These are phyloP conservation scores for Pseudocercospora eumusae DNA, from an alignment of 2,329 filamentous ascomycete genomes.

Conservation along the genomic window DNA sequence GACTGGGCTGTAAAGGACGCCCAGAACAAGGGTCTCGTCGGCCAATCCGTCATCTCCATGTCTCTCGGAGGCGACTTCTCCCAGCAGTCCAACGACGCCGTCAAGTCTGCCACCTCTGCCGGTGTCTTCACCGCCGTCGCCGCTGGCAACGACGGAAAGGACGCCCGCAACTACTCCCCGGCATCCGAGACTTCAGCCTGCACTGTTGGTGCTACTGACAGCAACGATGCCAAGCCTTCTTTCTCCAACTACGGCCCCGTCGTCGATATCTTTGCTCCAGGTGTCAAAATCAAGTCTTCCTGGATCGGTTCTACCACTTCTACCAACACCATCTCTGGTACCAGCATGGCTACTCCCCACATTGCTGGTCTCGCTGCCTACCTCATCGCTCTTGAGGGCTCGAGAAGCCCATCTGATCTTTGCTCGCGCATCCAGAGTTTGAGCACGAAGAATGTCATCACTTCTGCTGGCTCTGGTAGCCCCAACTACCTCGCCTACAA, in stretches of 20 bases:
- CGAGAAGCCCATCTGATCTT: slow-evolving; percentile 22
- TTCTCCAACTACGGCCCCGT: slow-evolving; percentile 46
- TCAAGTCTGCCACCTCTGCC: slow-evolving; percentile 39
- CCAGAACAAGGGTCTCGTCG: slow-evolving; percentile 75
- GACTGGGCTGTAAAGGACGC: slow-evolving; percentile 54
- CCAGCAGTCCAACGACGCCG: slow-evolving; percentile 42
- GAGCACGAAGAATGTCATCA: slow-evolving; percentile 22
- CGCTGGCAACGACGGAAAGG: slow-evolving; percentile 40
- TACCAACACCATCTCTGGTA: slow-evolving; percentile 53
- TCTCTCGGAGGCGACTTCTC: slow-evolving; percentile 45
- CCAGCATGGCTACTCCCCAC: slow-evolving; percentile 45
- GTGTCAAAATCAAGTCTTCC: slow-evolving; percentile 53
- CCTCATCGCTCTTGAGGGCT: slow-evolving; percentile 28
- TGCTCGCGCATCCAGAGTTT: slow-evolving; percentile 22
- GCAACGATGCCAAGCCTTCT: slow-evolving; percentile 37
- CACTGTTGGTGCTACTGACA: slow-evolving; percentile 42
- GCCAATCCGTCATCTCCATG: slow-evolving; percentile 39
- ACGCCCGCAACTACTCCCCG: slow-evolving; percentile 38
- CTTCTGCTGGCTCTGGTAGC: slow-evolving; percentile 17
- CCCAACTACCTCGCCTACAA: slow-evolving; percentile 23
- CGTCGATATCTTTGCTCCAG: slow-evolving; percentile 51
- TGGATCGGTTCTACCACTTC: slow-evolving; percentile 51
- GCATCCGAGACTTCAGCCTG: slow-evolving; percentile 38
- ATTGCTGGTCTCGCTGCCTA: slow-evolving; percentile 34
- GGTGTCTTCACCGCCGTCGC: slow-evolving; percentile 46